Evolutionary conservation across 2,329 filamentous ascomycete species (phyloP).

Genomic region (Graphiopsis chlorocephala): DNA sequence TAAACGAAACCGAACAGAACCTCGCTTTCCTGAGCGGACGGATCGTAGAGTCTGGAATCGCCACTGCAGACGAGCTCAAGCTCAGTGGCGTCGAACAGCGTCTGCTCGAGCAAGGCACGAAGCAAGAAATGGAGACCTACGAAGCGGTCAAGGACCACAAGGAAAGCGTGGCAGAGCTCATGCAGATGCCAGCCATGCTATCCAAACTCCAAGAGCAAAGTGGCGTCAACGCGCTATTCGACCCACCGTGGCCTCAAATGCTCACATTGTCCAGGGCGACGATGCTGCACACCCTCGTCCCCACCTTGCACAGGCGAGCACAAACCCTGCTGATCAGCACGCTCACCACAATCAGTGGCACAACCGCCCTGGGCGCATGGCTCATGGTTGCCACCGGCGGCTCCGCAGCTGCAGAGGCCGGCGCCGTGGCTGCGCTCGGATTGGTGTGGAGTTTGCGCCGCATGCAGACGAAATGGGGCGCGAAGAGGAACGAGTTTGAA

Average conservation of each 20-base stretch:
- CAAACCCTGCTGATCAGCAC: conserved; percentile 65
- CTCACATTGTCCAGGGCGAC: conserved; percentile 67
- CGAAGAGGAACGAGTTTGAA: conserved; percentile 52
- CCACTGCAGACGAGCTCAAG: conserved; percentile 27
- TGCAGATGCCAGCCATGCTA: conserved; percentile 28
- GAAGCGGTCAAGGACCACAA: conserved; percentile 16
- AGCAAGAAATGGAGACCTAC: conserved; percentile 16
- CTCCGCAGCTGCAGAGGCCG: conserved; percentile 55
- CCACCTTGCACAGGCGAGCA: conserved; percentile 44
- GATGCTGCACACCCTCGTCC: conserved; percentile 41
- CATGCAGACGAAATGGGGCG: conserved; percentile 59
- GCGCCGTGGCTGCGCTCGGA: conserved; percentile 58
- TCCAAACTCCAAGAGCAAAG: conserved; percentile 27
- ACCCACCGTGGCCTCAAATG: conserved; percentile 66
- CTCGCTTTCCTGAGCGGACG: conserved; percentile 81
- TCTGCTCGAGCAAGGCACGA: conserved; percentile 10
- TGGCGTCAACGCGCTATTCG: conserved; percentile 32
- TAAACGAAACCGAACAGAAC: conserved; percentile 73
- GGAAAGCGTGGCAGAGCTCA: conserved; percentile 30
- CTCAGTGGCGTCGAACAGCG: conserved; percentile 4
- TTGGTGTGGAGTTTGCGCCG: conserved; percentile 56
- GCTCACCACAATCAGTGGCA: conserved; percentile 64
- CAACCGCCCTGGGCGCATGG: conserved; percentile 53
- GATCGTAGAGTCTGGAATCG: conserved; percentile 63
- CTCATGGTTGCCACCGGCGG: conserved; percentile 54